Evolutionary conservation across 2,329 filamentous ascomycete genomes (phyloP), one percentile per base, ranked within the genome.

Genomic region (Cercospora sp.): DNA sequence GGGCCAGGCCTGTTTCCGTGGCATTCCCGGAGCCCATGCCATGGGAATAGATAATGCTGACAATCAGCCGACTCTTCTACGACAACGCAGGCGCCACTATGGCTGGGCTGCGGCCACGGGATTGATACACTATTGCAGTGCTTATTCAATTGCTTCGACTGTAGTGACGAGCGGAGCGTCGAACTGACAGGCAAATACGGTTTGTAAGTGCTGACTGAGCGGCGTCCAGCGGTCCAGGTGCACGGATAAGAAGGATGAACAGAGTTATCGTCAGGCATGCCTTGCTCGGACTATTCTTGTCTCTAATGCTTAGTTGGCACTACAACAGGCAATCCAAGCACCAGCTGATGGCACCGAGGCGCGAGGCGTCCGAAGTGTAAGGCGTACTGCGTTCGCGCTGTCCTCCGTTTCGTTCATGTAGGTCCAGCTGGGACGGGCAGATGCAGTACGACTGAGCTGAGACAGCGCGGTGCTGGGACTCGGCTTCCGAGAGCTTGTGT

Each of bases 171-270:
- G 18, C 13, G 43, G 13, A 51, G 45, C 45, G 12, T 21, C 26
- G 18, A 13, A 26, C 16, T 9, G 12, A 16, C 26, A 16, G 53
- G 24, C 53, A 30, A 26, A 30, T 18, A 58, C 53, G 53, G 53
- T 32, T n/a, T 28, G 53, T 58, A 58, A 58, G 53, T 58, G 53
- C 53, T 58, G 53, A 58, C 21, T 34, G 53, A 58, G 53, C 45
- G 18, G 45, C 53, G 53, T 58, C 53, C 37, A 43, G 37, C 37
- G 37, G 37, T 43, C 37, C 53, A 58, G 16, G 53, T 18, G 30
- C 30, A 34, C 18, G 30, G 53, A 21, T 34, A 18, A n/a, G 53
- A 26, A 58, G 53, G 53, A 58, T 32, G 26, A 30, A 12, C 30
- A 58, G 53, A 58, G 26, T 58, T 30, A 28, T 49, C 43, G 21